Evolutionary conservation across 192 early-diverging fungal species (phyloP).

Genomic region (Backusella luteola): DNA sequence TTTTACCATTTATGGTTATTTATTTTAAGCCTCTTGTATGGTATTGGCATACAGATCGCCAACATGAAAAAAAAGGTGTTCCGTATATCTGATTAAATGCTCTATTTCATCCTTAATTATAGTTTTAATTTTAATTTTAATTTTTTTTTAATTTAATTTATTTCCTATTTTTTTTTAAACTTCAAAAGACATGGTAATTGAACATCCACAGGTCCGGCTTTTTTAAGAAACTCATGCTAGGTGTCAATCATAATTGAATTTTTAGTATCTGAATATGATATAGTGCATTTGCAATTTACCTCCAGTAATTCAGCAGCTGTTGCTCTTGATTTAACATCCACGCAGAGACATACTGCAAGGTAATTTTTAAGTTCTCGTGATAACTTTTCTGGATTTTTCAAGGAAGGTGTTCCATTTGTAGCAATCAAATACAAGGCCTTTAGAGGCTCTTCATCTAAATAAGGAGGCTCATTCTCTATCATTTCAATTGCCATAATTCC

Average conservation of each 20-base stretch:
- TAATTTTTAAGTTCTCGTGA: conserved; percentile 55
- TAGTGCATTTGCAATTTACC: conserved; percentile 33
- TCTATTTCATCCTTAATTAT: background rate
- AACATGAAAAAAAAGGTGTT: background rate
- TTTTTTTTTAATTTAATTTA: background rate
- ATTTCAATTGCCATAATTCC: conserved; percentile 99
- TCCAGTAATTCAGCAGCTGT: conserved; percentile 73
- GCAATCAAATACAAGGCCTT: conserved; percentile 92
- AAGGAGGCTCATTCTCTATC: conserved; percentile 96
- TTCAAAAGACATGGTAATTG: conserved; percentile 14
- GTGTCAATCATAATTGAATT: background rate
- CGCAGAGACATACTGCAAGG: conserved; percentile 56
- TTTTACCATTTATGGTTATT: background rate
- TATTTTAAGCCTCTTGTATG: background rate
- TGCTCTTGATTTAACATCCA: conserved; percentile 77
- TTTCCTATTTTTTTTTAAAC: conserved; percentile 20
- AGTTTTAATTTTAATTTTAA: background rate
- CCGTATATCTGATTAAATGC: background rate
- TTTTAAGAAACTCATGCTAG: conserved; percentile 73
- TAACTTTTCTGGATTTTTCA: conserved; percentile 65
- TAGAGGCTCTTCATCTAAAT: conserved; percentile 93
- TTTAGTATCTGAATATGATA: background rate
- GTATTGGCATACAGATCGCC: background rate
- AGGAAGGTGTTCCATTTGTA: conserved; percentile 89
- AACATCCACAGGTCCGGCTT: conserved; percentile 47